These are phyloP conservation scores for Saccharum officinarum DNA, from an alignment of 176 grass and related monocot species.

Conservation along the genomic window DNA sequence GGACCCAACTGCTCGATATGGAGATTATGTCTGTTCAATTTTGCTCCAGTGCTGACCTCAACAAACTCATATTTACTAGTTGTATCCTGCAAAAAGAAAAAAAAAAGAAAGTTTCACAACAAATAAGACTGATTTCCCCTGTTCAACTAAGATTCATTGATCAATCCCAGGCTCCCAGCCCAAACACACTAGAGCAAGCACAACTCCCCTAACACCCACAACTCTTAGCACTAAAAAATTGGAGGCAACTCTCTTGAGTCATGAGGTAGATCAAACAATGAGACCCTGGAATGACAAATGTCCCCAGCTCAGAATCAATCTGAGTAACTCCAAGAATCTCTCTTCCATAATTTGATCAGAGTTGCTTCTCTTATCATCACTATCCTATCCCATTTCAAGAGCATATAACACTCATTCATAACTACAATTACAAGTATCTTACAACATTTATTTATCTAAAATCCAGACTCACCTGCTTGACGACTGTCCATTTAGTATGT, in stretches of 20 bases:
- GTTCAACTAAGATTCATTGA: background rate
- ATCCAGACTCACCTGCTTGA: slow-evolving; percentile 54
- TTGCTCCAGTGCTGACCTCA: slow-evolving; percentile 84
- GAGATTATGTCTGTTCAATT: slow-evolving; percentile 86
- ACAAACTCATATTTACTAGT: slow-evolving; percentile 79
- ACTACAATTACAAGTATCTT: background rate
- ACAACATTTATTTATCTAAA: background rate
- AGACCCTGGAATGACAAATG: background rate
- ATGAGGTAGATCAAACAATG: background rate
- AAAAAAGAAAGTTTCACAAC: background rate
- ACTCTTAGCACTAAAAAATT: background rate
- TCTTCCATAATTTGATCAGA: background rate
- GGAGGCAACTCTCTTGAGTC: background rate
- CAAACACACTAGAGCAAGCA: no score
- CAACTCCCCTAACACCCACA: background rate
- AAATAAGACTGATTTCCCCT: background rate
- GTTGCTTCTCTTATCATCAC: background rate
- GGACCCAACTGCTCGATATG: slow-evolving; percentile 87
- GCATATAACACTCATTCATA: slow-evolving; percentile 6
- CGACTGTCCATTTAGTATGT: slow-evolving; percentile 91
- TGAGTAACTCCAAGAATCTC: background rate
- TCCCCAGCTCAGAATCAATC: background rate
- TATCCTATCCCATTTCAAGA: background rate
- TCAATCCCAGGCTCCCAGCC: background rate
- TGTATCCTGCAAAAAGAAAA: slow-evolving; percentile 55